phyloP scores from a whole-genome alignment of 345 rosid genomes.

The Boechera divaricarpa region DNA sequence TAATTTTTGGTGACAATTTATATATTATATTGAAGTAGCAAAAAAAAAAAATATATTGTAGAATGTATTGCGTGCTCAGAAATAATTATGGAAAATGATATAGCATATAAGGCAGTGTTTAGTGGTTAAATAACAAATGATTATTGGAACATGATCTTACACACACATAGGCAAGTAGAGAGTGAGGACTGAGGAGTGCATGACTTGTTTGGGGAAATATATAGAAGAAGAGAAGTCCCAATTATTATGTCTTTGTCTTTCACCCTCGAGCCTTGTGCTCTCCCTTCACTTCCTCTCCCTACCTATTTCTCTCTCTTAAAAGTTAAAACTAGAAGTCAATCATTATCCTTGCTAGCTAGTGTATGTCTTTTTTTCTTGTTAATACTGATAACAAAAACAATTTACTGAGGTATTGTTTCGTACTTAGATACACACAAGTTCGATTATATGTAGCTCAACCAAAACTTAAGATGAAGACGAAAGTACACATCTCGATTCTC shows the following conservation, averaged over 20 bases:
- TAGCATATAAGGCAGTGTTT: not conserved
- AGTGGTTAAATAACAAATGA: constrained; percentile 15
- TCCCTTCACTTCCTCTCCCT: constrained; percentile 19
- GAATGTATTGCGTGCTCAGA: not conserved
- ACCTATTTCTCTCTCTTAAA: not conserved
- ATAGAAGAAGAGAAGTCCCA: constrained; percentile 33
- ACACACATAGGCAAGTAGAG: constrained; percentile 18
- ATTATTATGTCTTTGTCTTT: constrained; percentile 44
- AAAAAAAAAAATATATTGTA: not conserved
- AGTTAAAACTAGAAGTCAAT: constrained; percentile 34
- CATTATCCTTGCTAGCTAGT: constrained; percentile 35
- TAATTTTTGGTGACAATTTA: not conserved
- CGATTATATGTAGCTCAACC: not conserved
- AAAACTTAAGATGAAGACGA: not conserved
- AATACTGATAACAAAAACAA: not conserved
- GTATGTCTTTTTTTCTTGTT: not conserved
- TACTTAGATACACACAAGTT: too few relatives aligned
- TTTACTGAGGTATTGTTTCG: not conserved
- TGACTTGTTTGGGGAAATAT: constrained; percentile 44
- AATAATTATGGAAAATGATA: constrained; percentile 25
- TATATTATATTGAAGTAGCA: not conserved
- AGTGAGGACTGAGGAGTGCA: constrained; percentile 16
- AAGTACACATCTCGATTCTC: not conserved
- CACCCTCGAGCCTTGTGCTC: constrained; percentile 46
- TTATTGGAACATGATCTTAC: constrained; percentile 27